phyloP scores from a whole-genome alignment of 1,284 basidiomycete species.

The Leccinum griseonigrum region DNA sequence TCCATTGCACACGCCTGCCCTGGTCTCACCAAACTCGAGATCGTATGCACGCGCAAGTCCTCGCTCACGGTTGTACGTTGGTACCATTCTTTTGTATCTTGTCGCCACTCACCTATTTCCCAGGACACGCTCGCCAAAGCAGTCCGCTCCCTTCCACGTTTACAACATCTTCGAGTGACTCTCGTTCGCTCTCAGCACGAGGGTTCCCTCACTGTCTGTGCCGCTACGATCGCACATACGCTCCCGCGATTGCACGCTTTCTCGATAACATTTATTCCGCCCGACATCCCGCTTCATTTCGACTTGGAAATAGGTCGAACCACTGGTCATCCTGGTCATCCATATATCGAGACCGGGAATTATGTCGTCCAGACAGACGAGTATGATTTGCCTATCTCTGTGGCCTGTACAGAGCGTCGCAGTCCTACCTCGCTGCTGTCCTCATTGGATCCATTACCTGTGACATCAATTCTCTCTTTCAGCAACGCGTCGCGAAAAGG shows the following conservation, averaged over 20 bases:
- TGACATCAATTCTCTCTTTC: constrained; percentile 38
- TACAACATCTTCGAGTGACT: constrained; percentile 57
- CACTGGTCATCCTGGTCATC: constrained; percentile 29
- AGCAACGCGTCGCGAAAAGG: constrained; percentile 25
- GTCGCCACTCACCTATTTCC: constrained; percentile 4
- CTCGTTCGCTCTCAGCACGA: constrained; percentile 68
- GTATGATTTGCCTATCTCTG: constrained; percentile 42
- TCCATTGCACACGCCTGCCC: constrained; percentile 64
- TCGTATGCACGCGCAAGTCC: constrained; percentile 64
- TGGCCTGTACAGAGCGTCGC: constrained; percentile 48
- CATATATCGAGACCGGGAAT: constrained; percentile 39
- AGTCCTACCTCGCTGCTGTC: constrained; percentile 36
- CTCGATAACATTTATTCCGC: constrained; percentile 58
- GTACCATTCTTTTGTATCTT: background rate
- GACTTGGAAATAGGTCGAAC: constrained; percentile 28
- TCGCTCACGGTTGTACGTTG: constrained; percentile 64
- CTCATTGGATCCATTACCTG: constrained; percentile 36
- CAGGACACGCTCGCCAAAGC: constrained; percentile 54
- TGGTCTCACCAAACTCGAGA: constrained; percentile 54
- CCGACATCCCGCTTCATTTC: constrained; percentile 37
- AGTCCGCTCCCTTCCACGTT: constrained; percentile 55
- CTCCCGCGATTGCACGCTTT: constrained; percentile 66
- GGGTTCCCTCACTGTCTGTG: constrained; percentile 53
- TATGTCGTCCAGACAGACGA: constrained; percentile 50
- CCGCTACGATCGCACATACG: constrained; percentile 55